These are phyloP conservation scores for Penicillium taxi DNA, from an alignment of 495 filamentous ascomycete species.

Conservation along the genomic window DNA sequence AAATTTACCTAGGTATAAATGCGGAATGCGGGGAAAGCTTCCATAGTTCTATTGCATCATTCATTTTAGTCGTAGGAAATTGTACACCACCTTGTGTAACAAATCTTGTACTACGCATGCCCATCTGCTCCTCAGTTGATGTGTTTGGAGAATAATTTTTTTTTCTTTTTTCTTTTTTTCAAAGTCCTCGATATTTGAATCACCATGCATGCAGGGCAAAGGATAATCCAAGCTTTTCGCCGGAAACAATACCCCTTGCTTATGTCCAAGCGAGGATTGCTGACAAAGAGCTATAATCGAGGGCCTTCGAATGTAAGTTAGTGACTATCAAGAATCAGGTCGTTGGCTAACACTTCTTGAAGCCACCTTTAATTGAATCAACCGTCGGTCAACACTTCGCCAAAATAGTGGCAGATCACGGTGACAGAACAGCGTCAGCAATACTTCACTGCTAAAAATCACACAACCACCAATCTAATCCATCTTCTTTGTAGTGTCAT, in stretches of 20 bases:
- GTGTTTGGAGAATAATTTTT: too few relatives aligned
- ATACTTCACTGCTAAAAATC: neutral
- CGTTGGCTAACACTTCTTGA: too few relatives aligned
- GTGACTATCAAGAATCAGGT: too few relatives aligned
- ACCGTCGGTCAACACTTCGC: constrained; percentile 81
- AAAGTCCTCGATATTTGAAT: neutral
- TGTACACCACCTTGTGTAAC: too few relatives aligned
- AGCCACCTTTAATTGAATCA: constrained; percentile 66
- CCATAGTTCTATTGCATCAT: too few relatives aligned
- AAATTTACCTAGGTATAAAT: too few relatives aligned
- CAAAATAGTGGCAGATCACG: constrained; percentile 57
- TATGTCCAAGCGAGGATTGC: constrained; percentile 19
- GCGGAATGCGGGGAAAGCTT: too few relatives aligned
- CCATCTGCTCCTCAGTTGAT: too few relatives aligned
- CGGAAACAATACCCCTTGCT: neutral
- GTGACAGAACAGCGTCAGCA: constrained; percentile 66
- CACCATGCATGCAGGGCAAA: constrained; percentile 13
- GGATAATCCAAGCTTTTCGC: constrained; percentile 6
- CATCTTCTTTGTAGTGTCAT: constrained; percentile 45
- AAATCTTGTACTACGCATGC: too few relatives aligned
- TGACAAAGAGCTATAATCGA: constrained; percentile 41
- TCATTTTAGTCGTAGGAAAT: too few relatives aligned
- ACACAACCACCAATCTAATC: neutral
- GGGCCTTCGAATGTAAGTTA: constrained; percentile 36
- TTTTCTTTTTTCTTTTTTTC: too few relatives aligned